A percentile compares a stretch with the other conserved stretches of the same genome.
phyloP scores from a whole-genome alignment of 2,329 filamentous ascomycete genomes.

The Fusarium transvaalense region DNA sequence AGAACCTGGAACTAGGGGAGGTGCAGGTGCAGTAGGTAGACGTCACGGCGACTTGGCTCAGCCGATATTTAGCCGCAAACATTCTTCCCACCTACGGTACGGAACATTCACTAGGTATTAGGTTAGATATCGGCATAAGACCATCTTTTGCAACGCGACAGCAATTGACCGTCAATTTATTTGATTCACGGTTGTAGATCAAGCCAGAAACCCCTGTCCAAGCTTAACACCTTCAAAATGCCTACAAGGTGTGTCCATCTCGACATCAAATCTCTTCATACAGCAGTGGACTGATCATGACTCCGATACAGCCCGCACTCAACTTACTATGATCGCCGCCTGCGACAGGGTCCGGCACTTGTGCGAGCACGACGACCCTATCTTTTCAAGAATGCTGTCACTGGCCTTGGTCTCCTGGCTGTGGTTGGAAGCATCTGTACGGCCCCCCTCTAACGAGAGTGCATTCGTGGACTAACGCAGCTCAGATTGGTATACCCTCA shows the following conservation, averaged over 20 bases:
- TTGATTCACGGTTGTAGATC: neutral
- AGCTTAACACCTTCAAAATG: slow-evolving; percentile 29
- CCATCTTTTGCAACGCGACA: slow-evolving; percentile 12
- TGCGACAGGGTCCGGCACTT: slow-evolving; percentile 87
- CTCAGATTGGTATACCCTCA: slow-evolving; percentile 74
- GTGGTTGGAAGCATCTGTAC: slow-evolving; percentile 90
- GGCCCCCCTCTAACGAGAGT: slow-evolving; percentile 57
- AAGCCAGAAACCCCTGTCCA: neutral
- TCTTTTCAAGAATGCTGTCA: slow-evolving; percentile 87
- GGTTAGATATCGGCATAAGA: slow-evolving; percentile 23
- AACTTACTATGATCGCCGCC: slow-evolving; percentile 92
- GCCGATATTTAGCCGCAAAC: slow-evolving; percentile 46
- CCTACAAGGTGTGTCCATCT: slow-evolving; percentile 39
- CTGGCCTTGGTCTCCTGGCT: slow-evolving; percentile 79
- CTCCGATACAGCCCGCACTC: slow-evolving; percentile 59
- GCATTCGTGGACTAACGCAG: slow-evolving; percentile 30
- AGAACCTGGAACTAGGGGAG: slow-evolving; percentile 26
- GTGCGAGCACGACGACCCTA: slow-evolving; percentile 93
- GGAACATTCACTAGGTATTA: slow-evolving; percentile 22
- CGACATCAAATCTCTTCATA: neutral
- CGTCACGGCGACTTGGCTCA: slow-evolving; percentile 37
- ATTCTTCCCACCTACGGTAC: slow-evolving; percentile 39
- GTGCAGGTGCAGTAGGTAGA: slow-evolving; percentile 31
- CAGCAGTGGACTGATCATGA: slow-evolving; percentile 41
- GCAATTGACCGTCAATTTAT: slow-evolving; percentile 17